A percentile compares a stretch with the other conserved stretches of the same genome.
These are phyloP conservation scores for Blakeslea trispora DNA, from an alignment of 371 early-diverging fungal genomes.

Conservation along the genomic window DNA sequence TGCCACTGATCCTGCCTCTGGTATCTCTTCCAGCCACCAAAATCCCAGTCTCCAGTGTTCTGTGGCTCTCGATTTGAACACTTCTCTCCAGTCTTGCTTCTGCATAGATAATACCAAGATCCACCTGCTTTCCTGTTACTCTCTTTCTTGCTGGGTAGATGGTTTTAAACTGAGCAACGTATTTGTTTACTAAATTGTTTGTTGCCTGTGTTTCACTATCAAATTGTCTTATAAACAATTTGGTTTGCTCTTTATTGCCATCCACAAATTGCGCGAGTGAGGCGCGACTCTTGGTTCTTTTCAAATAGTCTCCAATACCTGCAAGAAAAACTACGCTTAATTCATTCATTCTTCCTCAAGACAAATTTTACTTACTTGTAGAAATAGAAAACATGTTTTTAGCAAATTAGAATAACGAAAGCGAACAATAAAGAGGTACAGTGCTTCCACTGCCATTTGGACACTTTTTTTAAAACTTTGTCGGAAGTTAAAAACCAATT, in stretches of 20 bases:
- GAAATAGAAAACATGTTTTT: constrained; percentile 18
- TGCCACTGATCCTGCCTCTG: constrained; percentile 2
- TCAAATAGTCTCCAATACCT: constrained; percentile 21
- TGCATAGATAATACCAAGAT: constrained; percentile 12
- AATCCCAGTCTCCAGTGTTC: constrained; percentile 11
- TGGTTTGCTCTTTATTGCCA: constrained; percentile 12
- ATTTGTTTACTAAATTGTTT: constrained; percentile 16
- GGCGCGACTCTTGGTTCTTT: constrained; percentile 9
- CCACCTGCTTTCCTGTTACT: constrained; percentile 14
- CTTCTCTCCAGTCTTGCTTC: constrained; percentile 14
- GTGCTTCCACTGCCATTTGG: too few relatives aligned
- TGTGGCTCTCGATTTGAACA: constrained; percentile 8
- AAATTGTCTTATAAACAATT: constrained; percentile 16
- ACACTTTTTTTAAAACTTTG: background rate
- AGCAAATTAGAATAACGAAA: constrained; percentile 9
- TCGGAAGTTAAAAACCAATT: constrained; percentile 5
- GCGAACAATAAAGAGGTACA: constrained; percentile 4
- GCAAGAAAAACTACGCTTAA: constrained; percentile 12
- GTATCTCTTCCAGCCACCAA: constrained; percentile 11
- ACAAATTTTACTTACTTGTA: constrained; percentile 16
- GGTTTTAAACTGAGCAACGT: constrained; percentile 12
- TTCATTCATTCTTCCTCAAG: constrained; percentile 13
- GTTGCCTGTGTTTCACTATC: constrained; percentile 18
- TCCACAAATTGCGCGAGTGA: constrained; percentile 18
- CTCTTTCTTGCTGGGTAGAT: constrained; percentile 11